These are phyloP conservation scores for Candida schatavii DNA, from an alignment of 805 yeast genomes.

Conservation along the genomic window DNA sequence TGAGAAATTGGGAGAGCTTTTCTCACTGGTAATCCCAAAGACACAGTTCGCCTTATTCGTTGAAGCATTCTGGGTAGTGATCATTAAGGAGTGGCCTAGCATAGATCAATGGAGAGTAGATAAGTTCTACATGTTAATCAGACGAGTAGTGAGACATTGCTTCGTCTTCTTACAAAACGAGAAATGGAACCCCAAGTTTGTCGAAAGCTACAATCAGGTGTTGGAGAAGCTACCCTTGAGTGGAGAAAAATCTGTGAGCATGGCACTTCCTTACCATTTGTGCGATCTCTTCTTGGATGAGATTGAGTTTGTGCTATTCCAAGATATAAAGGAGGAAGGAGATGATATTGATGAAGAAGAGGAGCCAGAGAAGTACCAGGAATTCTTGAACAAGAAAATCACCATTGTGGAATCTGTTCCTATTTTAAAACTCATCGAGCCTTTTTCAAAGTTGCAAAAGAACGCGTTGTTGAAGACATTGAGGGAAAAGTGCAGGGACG, in stretches of 20 bases:
- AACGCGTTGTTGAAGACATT: constrained; percentile 58
- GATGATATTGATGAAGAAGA: constrained; percentile 24
- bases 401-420: constrained; percentile 49
- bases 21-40: constrained; percentile 41
- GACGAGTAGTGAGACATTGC: constrained; percentile 69
- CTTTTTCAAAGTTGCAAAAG: constrained; percentile 53
- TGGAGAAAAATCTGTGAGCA: constrained; percentile 59
- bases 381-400: constrained; percentile 20
- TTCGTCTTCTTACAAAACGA: constrained; percentile 52
- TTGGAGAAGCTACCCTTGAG: constrained; percentile 49
- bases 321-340: constrained; percentile 44
- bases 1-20: constrained; percentile 60
- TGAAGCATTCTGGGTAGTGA: constrained; percentile 77
- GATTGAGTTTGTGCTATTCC: constrained; percentile 62
- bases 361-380: constrained; percentile 40
- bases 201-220: constrained; percentile 44
- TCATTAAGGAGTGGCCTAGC: constrained; percentile 76
- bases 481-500: constrained; percentile 61
- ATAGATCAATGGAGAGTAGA: constrained; percentile 87
- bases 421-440: constrained; percentile 50
- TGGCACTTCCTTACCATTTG: constrained; percentile 80
- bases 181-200: constrained; percentile 52
- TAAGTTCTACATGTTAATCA: constrained; percentile 76
- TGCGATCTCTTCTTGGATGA: constrained; percentile 85
- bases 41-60: constrained; percentile 51